phyloP scores from a whole-genome alignment of 2,329 filamentous ascomycete genomes.

The Phaeoacremonium minimum region DNA sequence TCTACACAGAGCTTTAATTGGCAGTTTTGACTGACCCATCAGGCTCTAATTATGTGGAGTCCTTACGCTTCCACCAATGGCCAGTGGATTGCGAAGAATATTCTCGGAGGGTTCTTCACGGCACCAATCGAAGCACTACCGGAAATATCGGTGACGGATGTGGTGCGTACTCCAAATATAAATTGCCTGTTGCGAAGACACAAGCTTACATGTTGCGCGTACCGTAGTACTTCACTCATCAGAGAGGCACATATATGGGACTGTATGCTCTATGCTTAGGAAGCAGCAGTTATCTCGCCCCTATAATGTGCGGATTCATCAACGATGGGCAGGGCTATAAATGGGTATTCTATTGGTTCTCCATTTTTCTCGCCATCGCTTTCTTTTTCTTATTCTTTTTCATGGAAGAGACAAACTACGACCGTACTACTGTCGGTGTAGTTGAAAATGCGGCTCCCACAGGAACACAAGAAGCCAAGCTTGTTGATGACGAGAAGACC shows the following conservation, averaged over 20 bases:
- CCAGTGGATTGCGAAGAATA: constrained; percentile 18
- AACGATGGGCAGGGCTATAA: too few species aligned
- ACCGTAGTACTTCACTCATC: constrained; percentile 26
- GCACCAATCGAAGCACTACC: constrained; percentile 19
- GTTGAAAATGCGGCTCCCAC: too few species aligned
- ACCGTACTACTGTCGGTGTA: constrained; percentile 20
- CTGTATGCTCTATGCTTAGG: constrained; percentile 33
- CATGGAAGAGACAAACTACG: constrained; percentile 56
- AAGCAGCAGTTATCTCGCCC: constrained; percentile 37
- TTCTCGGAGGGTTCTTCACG: constrained; percentile 18
- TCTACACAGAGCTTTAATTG: too few species aligned
- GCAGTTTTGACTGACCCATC: too few species aligned
- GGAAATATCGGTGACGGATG: constrained; percentile 30
- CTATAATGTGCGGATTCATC: constrained; percentile 39
- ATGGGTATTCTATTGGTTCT: constrained; percentile 35
- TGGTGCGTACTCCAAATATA: constrained; percentile 18
- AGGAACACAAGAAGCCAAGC: too few species aligned
- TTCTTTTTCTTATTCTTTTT: constrained; percentile 42
- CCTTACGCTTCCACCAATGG: constrained; percentile 7
- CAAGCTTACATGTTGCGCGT: not conserved
- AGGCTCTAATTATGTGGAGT: not conserved
- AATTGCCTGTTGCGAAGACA: constrained; percentile 9
- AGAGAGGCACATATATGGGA: constrained; percentile 36
- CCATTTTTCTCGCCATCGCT: constrained; percentile 11
- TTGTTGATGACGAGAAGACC: not conserved